Percentiles rank a stretch among this genome's conserved stretches.
Conservation (phyloP, 768 basidiomycete genomes). For the Tylopilus subfusipes region DNA sequence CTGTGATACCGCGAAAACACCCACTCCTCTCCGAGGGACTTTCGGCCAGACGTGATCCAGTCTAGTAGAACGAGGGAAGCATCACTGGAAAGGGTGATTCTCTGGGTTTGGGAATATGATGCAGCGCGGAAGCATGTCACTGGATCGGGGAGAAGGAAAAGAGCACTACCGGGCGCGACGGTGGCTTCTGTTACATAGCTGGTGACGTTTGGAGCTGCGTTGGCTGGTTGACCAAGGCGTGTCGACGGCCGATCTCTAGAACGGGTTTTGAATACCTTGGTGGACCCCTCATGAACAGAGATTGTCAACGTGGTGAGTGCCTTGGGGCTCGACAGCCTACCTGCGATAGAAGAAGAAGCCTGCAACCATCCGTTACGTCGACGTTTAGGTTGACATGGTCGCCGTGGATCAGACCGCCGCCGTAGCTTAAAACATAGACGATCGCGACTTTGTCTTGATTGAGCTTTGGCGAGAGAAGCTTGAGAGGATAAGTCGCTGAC, state of each 20-base stretch:
- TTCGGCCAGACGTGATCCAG: conserved; percentile 89
- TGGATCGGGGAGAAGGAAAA: conserved; percentile 88
- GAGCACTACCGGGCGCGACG: conserved; percentile 48
- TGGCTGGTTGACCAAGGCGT: conserved; percentile 19
- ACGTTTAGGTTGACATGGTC: conserved; percentile 68
- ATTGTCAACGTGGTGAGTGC: not conserved
- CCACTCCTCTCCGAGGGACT: conserved; percentile 85
- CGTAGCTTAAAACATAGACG: conserved; percentile 82
- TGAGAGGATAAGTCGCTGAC: conserved; percentile 81
- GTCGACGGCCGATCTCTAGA: conserved; percentile 55
- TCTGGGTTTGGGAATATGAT: conserved; percentile 80
- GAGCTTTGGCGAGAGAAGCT: conserved; percentile 74
- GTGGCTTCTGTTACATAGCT: conserved; percentile 60
- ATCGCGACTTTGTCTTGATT: conserved; percentile 51
- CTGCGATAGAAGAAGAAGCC: conserved; percentile 80
- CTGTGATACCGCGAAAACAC: conserved; percentile 81
- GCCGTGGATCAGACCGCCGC: conserved; percentile 88
- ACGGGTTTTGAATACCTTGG: conserved; percentile 90
- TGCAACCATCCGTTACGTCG: conserved; percentile 51
- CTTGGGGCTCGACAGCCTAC: conserved; percentile 38
- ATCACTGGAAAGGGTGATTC: conserved; percentile 57
- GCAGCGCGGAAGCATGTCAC: conserved; percentile 89
- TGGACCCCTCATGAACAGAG: conserved; percentile 61
- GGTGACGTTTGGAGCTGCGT: conserved; percentile 36
- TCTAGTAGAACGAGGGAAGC: conserved; percentile 78